Evolutionary conservation across 2,329 filamentous ascomycete genomes (phyloP).

Genomic region (Phialemoniopsis sp.): DNA sequence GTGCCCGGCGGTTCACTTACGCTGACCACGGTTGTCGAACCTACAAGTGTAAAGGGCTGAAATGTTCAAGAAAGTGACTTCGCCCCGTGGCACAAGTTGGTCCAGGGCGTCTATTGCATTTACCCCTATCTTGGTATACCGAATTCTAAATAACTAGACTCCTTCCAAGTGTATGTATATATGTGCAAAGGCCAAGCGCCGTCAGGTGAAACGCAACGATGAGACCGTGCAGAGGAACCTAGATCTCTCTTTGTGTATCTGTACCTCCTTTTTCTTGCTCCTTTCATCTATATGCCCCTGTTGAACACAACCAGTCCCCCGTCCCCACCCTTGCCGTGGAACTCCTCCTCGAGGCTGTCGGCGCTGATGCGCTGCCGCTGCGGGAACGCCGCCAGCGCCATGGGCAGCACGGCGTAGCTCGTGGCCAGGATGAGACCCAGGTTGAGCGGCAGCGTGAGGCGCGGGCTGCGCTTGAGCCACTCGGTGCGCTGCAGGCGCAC

Average conservation of each 20-base stretch:
- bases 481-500: constrained; percentile 78
- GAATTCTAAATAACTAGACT: too few species aligned
- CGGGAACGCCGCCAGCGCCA: constrained; percentile 89
- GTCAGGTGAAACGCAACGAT: too few species aligned
- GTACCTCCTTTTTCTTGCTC: background rate
- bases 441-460: constrained; percentile 78
- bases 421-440: constrained; percentile 82
- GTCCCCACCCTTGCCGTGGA: constrained; percentile 74
- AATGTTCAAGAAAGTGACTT: too few species aligned
- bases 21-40: too few species aligned
- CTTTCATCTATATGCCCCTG: constrained; percentile 67
- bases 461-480: constrained; percentile 76
- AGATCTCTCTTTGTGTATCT: background rate
- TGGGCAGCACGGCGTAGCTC: constrained; percentile 80
- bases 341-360: constrained; percentile 76
- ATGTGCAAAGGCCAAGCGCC: too few species aligned
- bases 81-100: too few species aligned
- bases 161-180: too few species aligned
- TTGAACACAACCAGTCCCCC: constrained; percentile 92
- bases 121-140: too few species aligned
- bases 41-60: too few species aligned
- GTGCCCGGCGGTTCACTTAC: too few species aligned
- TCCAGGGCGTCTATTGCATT: too few species aligned
- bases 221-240: too few species aligned
- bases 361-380: constrained; percentile 81